Percentiles rank a stretch among this genome's conserved stretches.
These are phyloP conservation scores for Vigna nakashimae DNA, from an alignment of 306 rosid species.

Conservation along the genomic window DNA sequence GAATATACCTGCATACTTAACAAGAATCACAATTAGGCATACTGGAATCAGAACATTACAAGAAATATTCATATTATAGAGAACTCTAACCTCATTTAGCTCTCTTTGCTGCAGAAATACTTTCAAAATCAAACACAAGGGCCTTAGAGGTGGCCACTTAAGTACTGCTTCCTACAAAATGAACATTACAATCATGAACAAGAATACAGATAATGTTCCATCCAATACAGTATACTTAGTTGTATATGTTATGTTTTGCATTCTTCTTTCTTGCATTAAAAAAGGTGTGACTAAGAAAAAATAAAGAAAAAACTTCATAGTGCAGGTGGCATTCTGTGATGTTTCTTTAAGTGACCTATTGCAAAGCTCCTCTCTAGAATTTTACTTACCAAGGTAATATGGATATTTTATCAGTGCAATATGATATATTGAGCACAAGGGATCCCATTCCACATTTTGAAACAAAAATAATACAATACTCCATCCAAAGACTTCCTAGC, in stretches of 20 bases:
- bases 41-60: slow-evolving; percentile 25
- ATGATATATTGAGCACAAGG: neutral
- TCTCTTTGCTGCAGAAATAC: slow-evolving; percentile 96
- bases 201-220: slow-evolving; percentile 18
- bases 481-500: neutral
- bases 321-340: neutral
- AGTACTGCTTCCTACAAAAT: slow-evolving; percentile 75
- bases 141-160: slow-evolving; percentile 84
- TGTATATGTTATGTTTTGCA: neutral
- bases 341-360: neutral
- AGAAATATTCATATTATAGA: slow-evolving; percentile 10
- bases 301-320: neutral
- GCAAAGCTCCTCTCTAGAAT: slow-evolving; percentile 21
- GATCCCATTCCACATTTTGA: neutral
- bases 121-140: slow-evolving; percentile 89
- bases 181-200: slow-evolving; percentile 36
- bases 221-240: slow-evolving; percentile 20
- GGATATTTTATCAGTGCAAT: slow-evolving; percentile 3
- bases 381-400: slow-evolving; percentile 5
- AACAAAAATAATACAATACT: slow-evolving; percentile 20
- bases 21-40: slow-evolving; percentile 50
- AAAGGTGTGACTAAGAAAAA: neutral
- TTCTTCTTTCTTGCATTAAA: neutral
- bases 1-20: slow-evolving; percentile 80
- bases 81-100: slow-evolving; percentile 78